Percentiles rank a stretch among this genome's conserved stretches.
Conservation (phyloP, 1,284 basidiomycete genomes). For the Peniophora sp. region DNA sequence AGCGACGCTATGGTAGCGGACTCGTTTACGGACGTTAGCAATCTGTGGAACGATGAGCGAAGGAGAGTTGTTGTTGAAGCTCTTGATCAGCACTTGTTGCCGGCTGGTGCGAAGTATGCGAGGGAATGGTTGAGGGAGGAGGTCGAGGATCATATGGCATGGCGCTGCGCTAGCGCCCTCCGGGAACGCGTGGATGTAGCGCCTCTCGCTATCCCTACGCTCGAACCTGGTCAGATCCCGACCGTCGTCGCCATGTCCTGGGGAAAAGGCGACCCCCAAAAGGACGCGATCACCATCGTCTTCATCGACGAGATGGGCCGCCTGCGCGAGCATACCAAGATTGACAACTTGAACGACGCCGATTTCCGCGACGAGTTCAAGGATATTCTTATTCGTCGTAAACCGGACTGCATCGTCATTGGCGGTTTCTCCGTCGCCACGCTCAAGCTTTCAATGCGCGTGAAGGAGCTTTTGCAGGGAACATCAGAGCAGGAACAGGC, state of each 20-base stretch:
- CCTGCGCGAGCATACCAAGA: slow-evolving; percentile 79
- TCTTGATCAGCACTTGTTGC: slow-evolving; percentile 75
- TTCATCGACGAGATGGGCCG: slow-evolving; percentile 86
- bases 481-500: slow-evolving; percentile 1
- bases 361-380: slow-evolving; percentile 69
- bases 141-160: slow-evolving; percentile 79
- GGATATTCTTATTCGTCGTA: slow-evolving; percentile 74
- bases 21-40: slow-evolving; percentile 77
- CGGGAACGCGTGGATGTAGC: slow-evolving; percentile 70
- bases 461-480: slow-evolving; percentile 44
- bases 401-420: slow-evolving; percentile 85
- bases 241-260: slow-evolving; percentile 91
- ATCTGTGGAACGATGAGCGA: slow-evolving; percentile 91
- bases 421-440: slow-evolving; percentile 87
- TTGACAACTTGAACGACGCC: slow-evolving; percentile 79
- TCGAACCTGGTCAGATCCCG: slow-evolving; percentile 66
- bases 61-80: slow-evolving; percentile 74
- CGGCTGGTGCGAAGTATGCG: slow-evolving; percentile 80
- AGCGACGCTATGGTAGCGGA: slow-evolving; percentile 81
- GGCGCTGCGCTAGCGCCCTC: slow-evolving; percentile 59
- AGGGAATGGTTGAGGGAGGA: slow-evolving; percentile 88
- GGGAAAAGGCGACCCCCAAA: slow-evolving; percentile 90
- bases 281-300: slow-evolving; percentile 82
- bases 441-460: slow-evolving; percentile 56
- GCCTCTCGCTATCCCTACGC: slow-evolving; percentile 59